These are phyloP conservation scores for Fraxinus cuspidata DNA, from an alignment of 257 asterid genomes.

Conservation along the genomic window DNA sequence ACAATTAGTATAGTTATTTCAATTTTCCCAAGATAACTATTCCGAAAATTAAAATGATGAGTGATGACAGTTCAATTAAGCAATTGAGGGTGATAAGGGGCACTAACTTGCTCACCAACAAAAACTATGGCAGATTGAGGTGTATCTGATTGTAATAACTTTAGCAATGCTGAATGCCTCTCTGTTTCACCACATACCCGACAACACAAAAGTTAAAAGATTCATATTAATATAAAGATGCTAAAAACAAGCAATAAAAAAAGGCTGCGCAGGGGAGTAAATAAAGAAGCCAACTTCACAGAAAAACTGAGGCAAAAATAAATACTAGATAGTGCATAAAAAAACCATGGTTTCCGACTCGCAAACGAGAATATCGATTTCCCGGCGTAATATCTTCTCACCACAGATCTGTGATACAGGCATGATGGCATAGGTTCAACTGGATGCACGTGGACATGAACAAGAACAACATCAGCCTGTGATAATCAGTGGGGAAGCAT, in stretches of 20 bases:
- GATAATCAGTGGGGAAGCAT: conserved; percentile 29
- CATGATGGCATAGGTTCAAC: conserved; percentile 89
- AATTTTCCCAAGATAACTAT: not conserved
- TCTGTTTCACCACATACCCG: conserved; percentile 75
- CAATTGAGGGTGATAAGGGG: conserved; percentile 25
- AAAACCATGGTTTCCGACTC: not conserved
- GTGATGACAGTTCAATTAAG: conserved; percentile 19
- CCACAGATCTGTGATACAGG: conserved; percentile 85
- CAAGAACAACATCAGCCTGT: conserved; percentile 74
- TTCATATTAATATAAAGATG: conserved; percentile 6
- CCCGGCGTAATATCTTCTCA: conserved; percentile 37
- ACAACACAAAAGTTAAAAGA: conserved; percentile 22
- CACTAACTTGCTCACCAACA: conserved; percentile 84
- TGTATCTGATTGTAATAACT: conserved; percentile 59
- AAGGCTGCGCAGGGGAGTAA: not conserved
- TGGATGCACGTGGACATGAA: conserved; percentile 78
- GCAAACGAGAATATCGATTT: not conserved
- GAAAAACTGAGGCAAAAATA: not conserved
- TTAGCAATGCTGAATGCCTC: conserved; percentile 58
- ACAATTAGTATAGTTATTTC: not conserved
- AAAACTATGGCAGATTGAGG: conserved; percentile 90
- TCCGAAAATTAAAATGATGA: conserved; percentile 17
- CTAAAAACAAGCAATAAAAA: conserved; percentile 11
- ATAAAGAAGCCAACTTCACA: conserved; percentile 14
- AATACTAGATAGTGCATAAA: not conserved